These are phyloP conservation scores for Rhodotorula sp. DNA, from an alignment of 1,284 basidiomycete genomes.

Conservation along the genomic window DNA sequence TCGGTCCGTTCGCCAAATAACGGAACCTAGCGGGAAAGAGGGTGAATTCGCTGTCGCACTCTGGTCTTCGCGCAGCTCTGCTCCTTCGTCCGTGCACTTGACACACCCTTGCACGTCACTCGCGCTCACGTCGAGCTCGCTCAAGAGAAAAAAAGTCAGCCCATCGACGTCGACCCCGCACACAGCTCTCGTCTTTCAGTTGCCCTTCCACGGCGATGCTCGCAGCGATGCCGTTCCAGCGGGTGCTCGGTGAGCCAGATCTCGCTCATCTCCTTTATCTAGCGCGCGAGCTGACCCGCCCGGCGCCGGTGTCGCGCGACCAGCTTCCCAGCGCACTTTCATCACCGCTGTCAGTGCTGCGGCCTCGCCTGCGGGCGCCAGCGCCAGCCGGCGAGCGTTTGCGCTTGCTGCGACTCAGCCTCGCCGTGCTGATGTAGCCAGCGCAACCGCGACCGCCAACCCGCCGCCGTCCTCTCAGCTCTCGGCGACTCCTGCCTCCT, in stretches of 20 bases:
- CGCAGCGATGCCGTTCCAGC: conserved; percentile 19
- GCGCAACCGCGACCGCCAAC: conserved; percentile 22
- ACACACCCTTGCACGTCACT: too few species aligned
- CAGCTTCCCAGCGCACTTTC: conserved; percentile 4
- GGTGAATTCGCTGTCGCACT: too few species aligned
- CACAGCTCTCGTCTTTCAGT: neutral
- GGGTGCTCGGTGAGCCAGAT: conserved; percentile 11
- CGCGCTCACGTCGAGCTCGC: neutral
- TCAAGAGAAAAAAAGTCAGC: neutral
- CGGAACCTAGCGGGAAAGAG: too few species aligned
- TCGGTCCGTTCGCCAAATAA: too few species aligned
- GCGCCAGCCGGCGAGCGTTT: neutral
- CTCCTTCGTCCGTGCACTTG: too few species aligned
- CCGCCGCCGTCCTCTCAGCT: conserved; percentile 26
- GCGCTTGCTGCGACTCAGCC: neutral
- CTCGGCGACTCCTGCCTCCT: conserved; percentile 13
- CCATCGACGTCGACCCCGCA: neutral
- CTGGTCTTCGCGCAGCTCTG: too few species aligned
- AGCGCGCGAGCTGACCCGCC: neutral
- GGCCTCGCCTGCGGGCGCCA: neutral
- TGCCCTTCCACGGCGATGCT: neutral
- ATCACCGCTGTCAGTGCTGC: conserved; percentile 5
- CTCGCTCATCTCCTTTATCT: neutral
- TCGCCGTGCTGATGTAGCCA: conserved; percentile 12
- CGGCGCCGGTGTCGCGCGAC: neutral